Conservation (phyloP, 805 yeast species). For the Nakazawaea laoshanensis region DNA sequence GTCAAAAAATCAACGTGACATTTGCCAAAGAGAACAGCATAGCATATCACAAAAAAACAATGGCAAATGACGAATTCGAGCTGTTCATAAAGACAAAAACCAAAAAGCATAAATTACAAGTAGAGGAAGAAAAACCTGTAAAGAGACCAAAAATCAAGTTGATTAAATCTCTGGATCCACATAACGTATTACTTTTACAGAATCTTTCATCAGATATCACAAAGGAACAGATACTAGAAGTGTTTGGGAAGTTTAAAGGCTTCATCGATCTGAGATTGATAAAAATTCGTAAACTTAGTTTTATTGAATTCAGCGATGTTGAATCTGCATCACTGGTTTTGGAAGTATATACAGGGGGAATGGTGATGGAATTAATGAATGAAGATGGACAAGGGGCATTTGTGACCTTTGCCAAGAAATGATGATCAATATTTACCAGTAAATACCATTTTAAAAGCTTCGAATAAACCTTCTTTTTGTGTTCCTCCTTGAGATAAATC, state of each 20-base stretch:
- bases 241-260: conserved; percentile 49
- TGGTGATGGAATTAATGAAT: conserved; percentile 8
- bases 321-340: conserved; percentile 30
- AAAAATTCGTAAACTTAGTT: conserved; percentile 60
- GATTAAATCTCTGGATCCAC: conserved; percentile 41
- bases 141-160: conserved; percentile 14
- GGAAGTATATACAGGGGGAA: conserved; percentile 14
- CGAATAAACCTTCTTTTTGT: conserved; percentile 52
- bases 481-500: conserved; percentile 60
- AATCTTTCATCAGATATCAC: conserved; percentile 41
- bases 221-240: conserved; percentile 28
- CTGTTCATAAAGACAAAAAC: conserved; percentile 14
- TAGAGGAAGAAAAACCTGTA: background rate
- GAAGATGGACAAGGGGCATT: conserved; percentile 14
- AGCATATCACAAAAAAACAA: conserved; percentile 12
- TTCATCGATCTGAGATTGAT: conserved; percentile 63
- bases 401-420: conserved; percentile 22
- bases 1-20: conserved; percentile 37
- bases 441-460: conserved; percentile 67
- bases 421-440: conserved; percentile 51
- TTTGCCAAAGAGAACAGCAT: conserved; percentile 40
- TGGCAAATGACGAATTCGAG: conserved; percentile 16
- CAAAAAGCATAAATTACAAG: conserved; percentile 12
- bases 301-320: conserved; percentile 66
- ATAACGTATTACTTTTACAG: conserved; percentile 62